Conservation (phyloP, 2,329 filamentous ascomycete genomes). For the Penicillium decumbens region DNA sequence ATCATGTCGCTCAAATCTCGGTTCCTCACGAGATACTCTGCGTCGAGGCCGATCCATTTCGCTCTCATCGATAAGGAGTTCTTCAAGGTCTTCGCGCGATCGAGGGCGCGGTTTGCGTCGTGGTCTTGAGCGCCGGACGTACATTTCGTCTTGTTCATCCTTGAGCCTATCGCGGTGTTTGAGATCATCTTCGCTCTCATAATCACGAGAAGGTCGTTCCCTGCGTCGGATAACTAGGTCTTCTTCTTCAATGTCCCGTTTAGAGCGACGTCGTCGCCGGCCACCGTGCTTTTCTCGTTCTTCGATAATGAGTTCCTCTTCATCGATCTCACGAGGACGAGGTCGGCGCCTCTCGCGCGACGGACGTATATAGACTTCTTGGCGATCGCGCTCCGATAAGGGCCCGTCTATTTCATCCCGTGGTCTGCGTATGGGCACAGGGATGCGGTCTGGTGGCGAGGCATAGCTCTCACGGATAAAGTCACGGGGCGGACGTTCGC, state of each 20-base stretch:
- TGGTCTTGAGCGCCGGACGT: not conserved
- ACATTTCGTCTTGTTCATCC: constrained; percentile 3
- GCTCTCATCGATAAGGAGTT: constrained; percentile 3
- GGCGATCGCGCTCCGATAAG: constrained; percentile 9
- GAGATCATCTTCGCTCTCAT: constrained; percentile 3
- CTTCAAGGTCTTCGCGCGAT: constrained; percentile 2
- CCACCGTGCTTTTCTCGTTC: constrained; percentile 12
- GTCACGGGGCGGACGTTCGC: constrained; percentile 34
- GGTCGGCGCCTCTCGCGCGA: constrained; percentile 4
- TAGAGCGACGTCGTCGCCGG: constrained; percentile 15
- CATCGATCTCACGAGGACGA: constrained; percentile 10
- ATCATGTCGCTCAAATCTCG: not conserved
- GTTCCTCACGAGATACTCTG: not conserved
- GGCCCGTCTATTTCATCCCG: constrained; percentile 19
- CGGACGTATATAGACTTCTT: constrained; percentile 11
- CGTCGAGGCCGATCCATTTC: constrained; percentile 19
- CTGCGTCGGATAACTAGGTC: constrained; percentile 12
- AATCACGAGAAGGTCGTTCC: constrained; percentile 2
- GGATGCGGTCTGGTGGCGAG: constrained; percentile 28
- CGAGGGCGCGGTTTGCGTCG: constrained; percentile 2
- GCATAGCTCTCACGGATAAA: constrained; percentile 34
- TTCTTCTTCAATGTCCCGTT: constrained; percentile 29
- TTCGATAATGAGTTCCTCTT: constrained; percentile 5
- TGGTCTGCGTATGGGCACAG: constrained; percentile 30
- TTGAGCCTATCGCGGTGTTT: constrained; percentile 1